Base-by-base conservation (phyloP, 768 basidiomycete genomes). In the Guyanaporus albipodus region DNA sequence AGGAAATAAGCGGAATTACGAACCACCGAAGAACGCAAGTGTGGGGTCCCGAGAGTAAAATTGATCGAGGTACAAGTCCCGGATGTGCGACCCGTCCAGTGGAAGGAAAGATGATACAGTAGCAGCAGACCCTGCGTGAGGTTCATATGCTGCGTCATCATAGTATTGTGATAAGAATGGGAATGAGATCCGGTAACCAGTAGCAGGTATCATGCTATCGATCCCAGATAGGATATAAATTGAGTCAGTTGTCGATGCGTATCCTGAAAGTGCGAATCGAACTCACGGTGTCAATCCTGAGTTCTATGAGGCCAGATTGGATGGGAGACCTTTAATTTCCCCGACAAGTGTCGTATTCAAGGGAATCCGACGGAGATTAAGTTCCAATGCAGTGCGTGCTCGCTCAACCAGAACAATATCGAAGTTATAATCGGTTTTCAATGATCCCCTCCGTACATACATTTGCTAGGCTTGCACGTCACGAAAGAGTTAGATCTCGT, bases 161-260 rank as follows among this genome's bases (percentile, higher is more conserved):
- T 55, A 55, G 19, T 50, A 50, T 12, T 48, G 53, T 15, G 53
- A 17, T 24, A 55, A 29, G 36, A 50, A 56, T 15, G 53, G 54
- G 9, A 24, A 56, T 12, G 53, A 50, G n/a, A 44, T 44, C 11
- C 48, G 38, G 38, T 37, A 50, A 3, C 48, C 54, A n/a, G 54
- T 50, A 4, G 53, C 26, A 23, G 46, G 15, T 21, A 55, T 50
- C 19, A 53, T 28, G 4, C 44, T 39, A 26, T 55, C 54, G 6
- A 55, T 43, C 7, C 44, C 48, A 2, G 53, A 37, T 21, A 55
- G n/a, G 19, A 55, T 31, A 53, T 54, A n/a, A 33, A 23, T 26
- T 3, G 2, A 5, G 28, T 17, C 22, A 14, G 17, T 29, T 3
- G 9, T 23, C 19, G 19, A n/a, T 8, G 4, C 8, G 24, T 6